Percentiles rank a stretch among this genome's conserved stretches.
These are phyloP conservation scores for Ilex aquifolium DNA, from an alignment of 257 asterid species.

Conservation along the genomic window DNA sequence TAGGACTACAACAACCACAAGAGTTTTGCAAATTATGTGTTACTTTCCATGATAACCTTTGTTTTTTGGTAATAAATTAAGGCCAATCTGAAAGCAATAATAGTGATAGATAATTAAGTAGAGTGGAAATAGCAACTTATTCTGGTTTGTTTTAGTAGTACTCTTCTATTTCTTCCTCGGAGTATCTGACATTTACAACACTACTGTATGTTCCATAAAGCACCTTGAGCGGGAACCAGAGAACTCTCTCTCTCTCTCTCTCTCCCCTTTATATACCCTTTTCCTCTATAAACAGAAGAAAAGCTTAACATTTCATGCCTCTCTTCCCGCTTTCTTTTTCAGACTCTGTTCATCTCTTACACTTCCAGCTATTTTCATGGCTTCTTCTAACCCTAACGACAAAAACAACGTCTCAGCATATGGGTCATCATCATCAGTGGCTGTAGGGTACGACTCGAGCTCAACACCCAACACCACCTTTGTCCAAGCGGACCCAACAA, in stretches of 20 bases:
- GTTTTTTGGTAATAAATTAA: too few species aligned
- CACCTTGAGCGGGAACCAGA: background rate
- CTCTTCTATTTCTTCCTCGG: background rate
- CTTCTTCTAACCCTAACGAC: slow-evolving; percentile 6
- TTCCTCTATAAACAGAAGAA: slow-evolving; percentile 1
- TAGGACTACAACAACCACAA: too few species aligned
- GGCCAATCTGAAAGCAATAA: too few species aligned
- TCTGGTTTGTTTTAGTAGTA: too few species aligned
- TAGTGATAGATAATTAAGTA: too few species aligned
- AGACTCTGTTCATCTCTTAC: background rate
- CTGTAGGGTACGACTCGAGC: slow-evolving; percentile 19
- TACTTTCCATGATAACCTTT: too few species aligned
- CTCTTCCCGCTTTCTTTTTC: slow-evolving; percentile 13
- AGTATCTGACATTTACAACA: slow-evolving; percentile 17
- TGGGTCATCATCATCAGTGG: background rate
- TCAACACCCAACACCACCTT: slow-evolving; percentile 59
- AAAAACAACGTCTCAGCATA: background rate
- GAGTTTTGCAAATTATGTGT: too few species aligned
- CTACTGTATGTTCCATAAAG: background rate
- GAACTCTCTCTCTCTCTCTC: background rate
- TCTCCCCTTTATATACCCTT: background rate
- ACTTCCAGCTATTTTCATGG: background rate
- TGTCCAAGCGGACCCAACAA: slow-evolving; percentile 76
- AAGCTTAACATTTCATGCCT: slow-evolving; percentile 7
- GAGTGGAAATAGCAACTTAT: too few species aligned